Conservation (phyloP, 257 asterid species). For the Solanum pennellii region DNA sequence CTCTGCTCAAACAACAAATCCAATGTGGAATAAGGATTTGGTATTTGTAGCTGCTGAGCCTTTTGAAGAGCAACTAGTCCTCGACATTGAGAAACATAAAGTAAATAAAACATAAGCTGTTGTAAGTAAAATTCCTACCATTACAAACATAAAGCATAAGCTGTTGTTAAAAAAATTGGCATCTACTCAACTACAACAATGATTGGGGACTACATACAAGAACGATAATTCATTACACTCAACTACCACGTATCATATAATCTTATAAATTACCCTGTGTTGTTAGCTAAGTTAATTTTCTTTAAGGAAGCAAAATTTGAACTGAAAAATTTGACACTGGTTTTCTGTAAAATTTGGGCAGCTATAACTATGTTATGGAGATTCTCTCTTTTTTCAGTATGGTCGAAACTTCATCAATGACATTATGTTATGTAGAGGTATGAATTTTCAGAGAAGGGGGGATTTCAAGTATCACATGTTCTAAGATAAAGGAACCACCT, state of each 20-base stretch:
- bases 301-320: no score
- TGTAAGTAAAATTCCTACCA: background rate
- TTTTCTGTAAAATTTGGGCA: background rate
- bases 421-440: no score
- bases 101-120: no score
- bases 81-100: conserved; percentile 28
- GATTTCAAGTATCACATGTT: no score
- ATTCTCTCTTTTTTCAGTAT: conserved; percentile 15
- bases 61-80: conserved; percentile 55
- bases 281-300: background rate
- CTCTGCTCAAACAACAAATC: conserved; percentile 40
- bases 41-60: conserved; percentile 68
- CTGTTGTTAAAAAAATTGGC: rapidly evolving
- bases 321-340: background rate
- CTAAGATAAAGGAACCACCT: no score
- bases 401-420: conserved; percentile 49
- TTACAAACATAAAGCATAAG: background rate
- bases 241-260: background rate
- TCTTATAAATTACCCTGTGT: background rate
- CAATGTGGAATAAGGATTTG: conserved; percentile 67
- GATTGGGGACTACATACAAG: background rate
- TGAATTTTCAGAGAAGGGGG: no score
- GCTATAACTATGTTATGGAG: background rate
- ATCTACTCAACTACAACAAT: background rate
- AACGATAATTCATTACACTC: background rate